Percentiles rank a stretch among this genome's conserved stretches.
Evolutionary conservation across 768 basidiomycete species (phyloP).

Genomic region (Pleurotus tuber-regium): DNA sequence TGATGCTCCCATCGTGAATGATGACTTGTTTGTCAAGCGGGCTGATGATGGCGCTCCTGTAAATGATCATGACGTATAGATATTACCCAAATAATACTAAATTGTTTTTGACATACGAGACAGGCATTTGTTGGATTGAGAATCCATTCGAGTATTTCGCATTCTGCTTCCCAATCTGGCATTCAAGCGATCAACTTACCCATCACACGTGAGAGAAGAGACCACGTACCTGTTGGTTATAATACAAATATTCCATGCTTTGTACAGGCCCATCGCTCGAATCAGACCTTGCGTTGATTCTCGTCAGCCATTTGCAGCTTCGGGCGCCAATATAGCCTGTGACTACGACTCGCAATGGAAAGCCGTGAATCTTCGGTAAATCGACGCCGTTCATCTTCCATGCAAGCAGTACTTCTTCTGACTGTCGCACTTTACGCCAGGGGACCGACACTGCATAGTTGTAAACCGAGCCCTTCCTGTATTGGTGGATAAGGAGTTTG

Average conservation of each 20-base stretch:
- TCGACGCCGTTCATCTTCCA: constrained; percentile 53
- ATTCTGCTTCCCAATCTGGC: constrained; percentile 53
- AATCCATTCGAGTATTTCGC: constrained; percentile 51
- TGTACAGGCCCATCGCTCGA: constrained; percentile 53
- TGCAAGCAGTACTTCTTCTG: constrained; percentile 49
- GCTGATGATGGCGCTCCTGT: constrained; percentile 47
- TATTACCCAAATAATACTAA: background rate
- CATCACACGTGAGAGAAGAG: background rate
- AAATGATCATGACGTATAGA: background rate
- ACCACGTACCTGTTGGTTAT: constrained; percentile 38
- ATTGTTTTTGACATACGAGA: constrained; percentile 38
- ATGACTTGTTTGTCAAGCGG: constrained; percentile 43
- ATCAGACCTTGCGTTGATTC: constrained; percentile 47
- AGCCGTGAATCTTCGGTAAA: constrained; percentile 50
- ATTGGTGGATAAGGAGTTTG: background rate
- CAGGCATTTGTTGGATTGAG: constrained; percentile 57
- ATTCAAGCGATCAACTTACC: background rate
- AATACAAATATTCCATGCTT: constrained; percentile 52
- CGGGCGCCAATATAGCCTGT: constrained; percentile 55
- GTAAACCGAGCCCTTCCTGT: constrained; percentile 31
- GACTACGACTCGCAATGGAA: constrained; percentile 48
- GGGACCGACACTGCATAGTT: constrained; percentile 48
- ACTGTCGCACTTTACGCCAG: constrained; percentile 43
- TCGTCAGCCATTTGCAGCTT: constrained; percentile 52
- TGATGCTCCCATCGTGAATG: constrained; percentile 46